A percentile compares a stretch with the other conserved stretches of the same genome.
Conservation (phyloP, 176 grass and related monocot species). For the Triticum timopheevii region DNA sequence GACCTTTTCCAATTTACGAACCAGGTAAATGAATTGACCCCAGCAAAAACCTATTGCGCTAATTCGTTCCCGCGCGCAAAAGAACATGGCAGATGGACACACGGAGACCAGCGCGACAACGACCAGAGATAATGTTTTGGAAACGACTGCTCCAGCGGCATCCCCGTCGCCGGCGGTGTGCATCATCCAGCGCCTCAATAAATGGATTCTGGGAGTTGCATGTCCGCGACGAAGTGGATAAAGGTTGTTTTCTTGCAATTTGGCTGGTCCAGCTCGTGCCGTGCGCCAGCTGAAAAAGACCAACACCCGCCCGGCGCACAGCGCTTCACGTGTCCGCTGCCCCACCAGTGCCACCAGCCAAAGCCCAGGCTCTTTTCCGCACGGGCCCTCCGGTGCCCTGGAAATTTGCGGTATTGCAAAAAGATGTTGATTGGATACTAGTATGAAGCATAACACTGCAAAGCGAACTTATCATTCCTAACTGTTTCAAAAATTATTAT, state of each 20-base stretch:
- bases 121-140: not conserved
- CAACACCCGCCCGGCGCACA: not conserved
- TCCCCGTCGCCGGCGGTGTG: not conserved
- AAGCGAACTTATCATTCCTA: not conserved
- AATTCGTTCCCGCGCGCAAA: too few species aligned
- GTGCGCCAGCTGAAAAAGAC: slow-evolving; percentile 37
- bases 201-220: not conserved
- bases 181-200: not conserved
- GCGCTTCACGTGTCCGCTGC: slow-evolving; percentile 35
- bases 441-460: not conserved
- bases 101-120: not conserved
- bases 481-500: not conserved
- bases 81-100: not conserved
- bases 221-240: slow-evolving; percentile 27
- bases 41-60: too few species aligned
- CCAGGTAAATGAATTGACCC: too few species aligned
- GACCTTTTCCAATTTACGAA: too few species aligned
- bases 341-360: slow-evolving; percentile 20
- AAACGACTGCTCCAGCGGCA: not conserved
- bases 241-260: not conserved
- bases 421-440: too few species aligned
- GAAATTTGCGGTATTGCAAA: not conserved
- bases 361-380: not conserved
- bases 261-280: slow-evolving; percentile 26
- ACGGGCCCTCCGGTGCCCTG: accelerated